Evolutionary conservation across 1,139 yeast genomes (phyloP).

Genomic region (Blastobotrys elegans): DNA sequence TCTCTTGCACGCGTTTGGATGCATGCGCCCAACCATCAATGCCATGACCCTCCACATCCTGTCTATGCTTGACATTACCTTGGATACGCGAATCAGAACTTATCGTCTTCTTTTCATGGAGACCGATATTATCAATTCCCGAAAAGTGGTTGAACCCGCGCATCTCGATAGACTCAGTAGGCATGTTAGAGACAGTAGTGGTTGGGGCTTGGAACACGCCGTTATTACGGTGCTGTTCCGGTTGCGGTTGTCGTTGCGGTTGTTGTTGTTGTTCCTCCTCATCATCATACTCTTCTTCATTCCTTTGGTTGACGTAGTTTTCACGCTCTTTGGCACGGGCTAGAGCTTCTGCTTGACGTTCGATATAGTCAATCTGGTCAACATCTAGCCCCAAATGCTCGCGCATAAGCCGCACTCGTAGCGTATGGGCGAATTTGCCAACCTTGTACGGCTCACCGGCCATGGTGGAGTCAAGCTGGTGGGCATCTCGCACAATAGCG

Average conservation of each 20-base stretch:
- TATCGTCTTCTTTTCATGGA: conserved; percentile 74
- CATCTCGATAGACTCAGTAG: conserved; percentile 19
- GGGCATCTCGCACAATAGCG: conserved; percentile 78
- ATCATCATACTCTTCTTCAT: neutral
- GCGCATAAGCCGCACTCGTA: conserved; percentile 88
- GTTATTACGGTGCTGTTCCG: neutral
- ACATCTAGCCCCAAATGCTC: conserved; percentile 95
- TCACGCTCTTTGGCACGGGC: conserved; percentile 1
- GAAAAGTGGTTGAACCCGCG: conserved; percentile 75
- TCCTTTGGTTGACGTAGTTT: neutral
- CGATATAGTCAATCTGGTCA: conserved; percentile 79
- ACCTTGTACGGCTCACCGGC: conserved; percentile 76
- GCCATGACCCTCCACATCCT: conserved; percentile 77
- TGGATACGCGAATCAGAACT: conserved; percentile 80
- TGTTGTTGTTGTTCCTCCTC: neutral
- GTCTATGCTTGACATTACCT: conserved; percentile 54
- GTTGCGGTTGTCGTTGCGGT: neutral
- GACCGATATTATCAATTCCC: conserved; percentile 80
- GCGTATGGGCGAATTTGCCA: conserved; percentile 82
- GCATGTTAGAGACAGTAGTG: conserved; percentile 12
- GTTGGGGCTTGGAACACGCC: conserved; percentile 5
- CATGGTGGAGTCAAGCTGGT: conserved; percentile 70
- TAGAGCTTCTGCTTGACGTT: conserved; percentile 39
- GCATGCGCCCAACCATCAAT: conserved; percentile 40
- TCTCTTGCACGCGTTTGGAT: conserved; percentile 20